phyloP scores from a whole-genome alignment of 169 alveolate species.

The Plasmodium falciparum region DNA sequence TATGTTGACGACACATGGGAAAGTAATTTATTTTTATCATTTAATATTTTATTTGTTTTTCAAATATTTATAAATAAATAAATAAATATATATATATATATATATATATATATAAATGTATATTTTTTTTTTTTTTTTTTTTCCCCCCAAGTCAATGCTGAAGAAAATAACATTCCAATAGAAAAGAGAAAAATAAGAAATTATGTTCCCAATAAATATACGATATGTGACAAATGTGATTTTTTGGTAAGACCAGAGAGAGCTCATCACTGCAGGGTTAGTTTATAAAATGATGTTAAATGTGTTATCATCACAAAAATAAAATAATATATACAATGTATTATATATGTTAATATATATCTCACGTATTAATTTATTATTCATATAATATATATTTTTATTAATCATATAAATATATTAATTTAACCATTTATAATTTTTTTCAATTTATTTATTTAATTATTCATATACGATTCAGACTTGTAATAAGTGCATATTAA shows the following conservation, averaged over 20 bases:
- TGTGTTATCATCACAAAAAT: no score
- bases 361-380: not conserved
- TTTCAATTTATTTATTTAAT: no score
- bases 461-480: not conserved
- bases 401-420: not conserved
- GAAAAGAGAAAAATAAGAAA: conserved; percentile 55
- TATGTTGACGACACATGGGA: conserved; percentile 69
- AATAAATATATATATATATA: not conserved
- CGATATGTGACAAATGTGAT: conserved; percentile 55
- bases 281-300: not conserved
- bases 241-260: conserved; percentile 69
- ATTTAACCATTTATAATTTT: no score
- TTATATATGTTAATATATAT: conserved; percentile 1
- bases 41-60: not conserved
- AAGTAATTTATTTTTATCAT: conserved; percentile 10
- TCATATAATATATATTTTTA: not conserved
- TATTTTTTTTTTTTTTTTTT: not conserved
- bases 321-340: not conserved
- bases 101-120: not conserved
- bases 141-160: conserved; percentile 39
- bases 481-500: conserved; percentile 49
- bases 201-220: conserved; percentile 57
- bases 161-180: conserved; percentile 55
- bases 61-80: no score
- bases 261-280: conserved; percentile 71